Base-by-base conservation (phyloP, 2,329 filamentous ascomycete species). In the Epichloe typhina region DNA sequence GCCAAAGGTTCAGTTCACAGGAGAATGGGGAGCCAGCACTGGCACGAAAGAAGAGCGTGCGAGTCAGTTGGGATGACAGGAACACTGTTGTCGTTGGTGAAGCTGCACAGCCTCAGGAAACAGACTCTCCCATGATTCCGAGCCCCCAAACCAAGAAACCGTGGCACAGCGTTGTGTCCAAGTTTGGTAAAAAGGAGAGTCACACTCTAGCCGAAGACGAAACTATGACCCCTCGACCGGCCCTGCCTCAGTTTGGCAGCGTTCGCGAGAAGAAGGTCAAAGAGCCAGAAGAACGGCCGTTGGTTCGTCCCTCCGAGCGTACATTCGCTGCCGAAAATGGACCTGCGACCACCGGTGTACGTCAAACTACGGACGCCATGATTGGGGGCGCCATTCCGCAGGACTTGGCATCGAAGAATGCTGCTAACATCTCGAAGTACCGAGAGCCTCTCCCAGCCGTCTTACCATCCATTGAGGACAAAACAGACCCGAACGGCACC, bases 51-150 rank as follows among this genome's bases (percentile, higher is more conserved):
- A 88, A 84, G 64, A 77, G 74, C 39, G 77, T 78, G 1, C 74
- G 86, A 23, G 86, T 90, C 45, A 95, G 88, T 67, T 96, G 89
- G 61, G 83, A 88, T 55, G 84, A 88, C 47, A 75, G 76, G 36
- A 72, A 67, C n/a, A 76, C 73, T 8, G 67, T 76, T 9, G 67
- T 80, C 2, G 72, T 79, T 21, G 76, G 74, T 6, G 72, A 79
- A 48, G 65, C 72, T 9, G 66, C 66, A 7, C 59, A 64, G 9
- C 56, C 63, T 4, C 58, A 64, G 2, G 64, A 69, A 43, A 56
- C 63, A 1, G 71, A 72, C 7, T 70, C 72, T 1, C 65, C 72
- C 4, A 53, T 68, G 19, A 49, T 66, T 2, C 54, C 66, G 62
- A 58, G 58, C 49, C 50, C 60, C 40, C 54, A 76, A 68, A 43